phyloP scores from a whole-genome alignment of 208 protist species.

The Crithidia expoeki region DNA sequence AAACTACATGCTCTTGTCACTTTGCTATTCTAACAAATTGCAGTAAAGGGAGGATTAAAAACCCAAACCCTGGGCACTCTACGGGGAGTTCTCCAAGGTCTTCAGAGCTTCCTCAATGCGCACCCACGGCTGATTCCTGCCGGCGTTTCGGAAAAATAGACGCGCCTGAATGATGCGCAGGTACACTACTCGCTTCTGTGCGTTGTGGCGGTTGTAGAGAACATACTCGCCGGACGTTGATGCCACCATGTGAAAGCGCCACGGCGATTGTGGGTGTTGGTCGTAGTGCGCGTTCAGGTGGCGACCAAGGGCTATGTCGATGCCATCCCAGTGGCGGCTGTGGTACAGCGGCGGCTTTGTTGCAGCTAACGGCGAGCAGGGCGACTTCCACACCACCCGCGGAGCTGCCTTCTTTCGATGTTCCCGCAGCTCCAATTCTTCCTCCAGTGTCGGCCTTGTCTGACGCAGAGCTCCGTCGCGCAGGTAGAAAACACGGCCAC shows the following conservation, averaged over 20 bases:
- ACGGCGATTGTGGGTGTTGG: conserved; percentile 34
- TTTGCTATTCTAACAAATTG: no score
- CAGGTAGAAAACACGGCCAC: conserved; percentile 29
- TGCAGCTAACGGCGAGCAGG: conserved; percentile 1
- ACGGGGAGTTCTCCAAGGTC: conserved; percentile 5
- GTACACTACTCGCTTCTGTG: conserved; percentile 49
- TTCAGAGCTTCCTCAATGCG: conserved; percentile 19
- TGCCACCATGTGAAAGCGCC: conserved; percentile 58
- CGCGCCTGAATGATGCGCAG: conserved; percentile 57
- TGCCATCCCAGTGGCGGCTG: conserved; percentile 60
- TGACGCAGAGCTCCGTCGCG: conserved; percentile 11
- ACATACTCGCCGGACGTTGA: conserved; percentile 73
- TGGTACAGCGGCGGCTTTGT: conserved; percentile 44
- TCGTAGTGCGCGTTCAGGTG: conserved; percentile 62
- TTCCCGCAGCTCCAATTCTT: conserved; percentile 2
- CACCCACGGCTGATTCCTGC: conserved; percentile 26
- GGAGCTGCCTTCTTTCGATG: conserved; percentile 3
- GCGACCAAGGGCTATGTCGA: conserved; percentile 53
- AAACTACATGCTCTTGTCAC: no score
- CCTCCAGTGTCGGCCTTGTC: conserved; percentile 3
- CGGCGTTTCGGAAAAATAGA: conserved; percentile 57
- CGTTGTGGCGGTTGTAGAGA: conserved; percentile 52
- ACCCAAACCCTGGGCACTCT: neutral
- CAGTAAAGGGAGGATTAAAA: no score
- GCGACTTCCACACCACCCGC: conserved; percentile 25